Base-by-base conservation (phyloP, 495 filamentous ascomycete genomes). In the Ramalina intermedia region DNA sequence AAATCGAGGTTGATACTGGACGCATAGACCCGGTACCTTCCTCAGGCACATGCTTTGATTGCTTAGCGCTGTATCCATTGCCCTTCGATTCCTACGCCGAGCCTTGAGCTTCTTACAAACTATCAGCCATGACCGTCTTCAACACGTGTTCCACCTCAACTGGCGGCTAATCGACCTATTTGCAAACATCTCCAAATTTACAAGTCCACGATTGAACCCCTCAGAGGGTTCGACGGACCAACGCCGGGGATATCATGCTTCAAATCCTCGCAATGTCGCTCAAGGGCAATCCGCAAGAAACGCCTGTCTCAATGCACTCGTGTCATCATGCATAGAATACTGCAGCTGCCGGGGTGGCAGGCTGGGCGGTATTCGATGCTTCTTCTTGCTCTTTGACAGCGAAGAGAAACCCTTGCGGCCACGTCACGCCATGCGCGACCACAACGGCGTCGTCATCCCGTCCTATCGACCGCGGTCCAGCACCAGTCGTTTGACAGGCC, bases 311-410 rank as follows among this genome's bases (percentile, higher is more conserved):
- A 43, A 59, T 59, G 57, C 57, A 59, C 57, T 59, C 57, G 56
- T 58, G 54, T 58, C 56, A 58, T 59, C 57, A 55, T 59, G 57
- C 57, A 57, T 50, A 52, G 46, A 37, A 50, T 59, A 59, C 57
- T 43, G 35, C 8, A 48, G 26, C 36, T 46, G 37, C 14, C 1
- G 13, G 35, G 26, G 23, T 23, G 33, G 29, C 18, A 26, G 42
- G 43, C 41, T 47, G 24, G 37, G 33, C 49, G 18, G 49, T 41
- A 37, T 51, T 42, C 40, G 35, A 57, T 57, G 57, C 51, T 55
- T 57, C 49, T 59, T 57, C 57, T 59, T 57, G 51, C 33, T 49
- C n/a, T 44, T 41, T 18, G 48, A 7, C 46, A 12, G 29, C 27
- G 23, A n/a, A 47, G 29, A 7, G 42, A 44, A 5, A 27, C 6